Evolutionary conservation across 2,329 filamentous ascomycete species (phyloP), one percentile per base, ranked within the genome.

Genomic region (Seiridium cupressi): DNA sequence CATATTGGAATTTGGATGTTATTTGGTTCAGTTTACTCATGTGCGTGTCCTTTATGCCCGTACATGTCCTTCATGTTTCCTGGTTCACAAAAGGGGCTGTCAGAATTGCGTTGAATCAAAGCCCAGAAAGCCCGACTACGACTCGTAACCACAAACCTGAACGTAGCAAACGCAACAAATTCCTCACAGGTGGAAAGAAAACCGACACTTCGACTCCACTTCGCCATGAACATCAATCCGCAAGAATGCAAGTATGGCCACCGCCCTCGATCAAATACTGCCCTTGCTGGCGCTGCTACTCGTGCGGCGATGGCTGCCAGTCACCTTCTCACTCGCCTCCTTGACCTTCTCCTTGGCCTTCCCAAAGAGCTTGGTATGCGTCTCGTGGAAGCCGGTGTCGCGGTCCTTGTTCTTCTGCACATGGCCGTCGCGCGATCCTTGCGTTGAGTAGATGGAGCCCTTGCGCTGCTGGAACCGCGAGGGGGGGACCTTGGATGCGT

Each of bases 401-500:
- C 70, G 70, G 60, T 72, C 70, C 55, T 83, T 82, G 70, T 86
- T 86, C 61, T 77, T 79, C 67, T 85, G 83, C 56, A 89, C 77
- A 69, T 89, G 85, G 18, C 86, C 86, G 71, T 90, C 88, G 61
- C 87, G 82, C 32, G 84, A 88, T 67, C 78, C 78, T 2, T 85
- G 87, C 7, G 88, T 90, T 51, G 86, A 84, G 70, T 86, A 89
- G 73, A 89, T 88, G 69, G 84, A 89, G 59, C 87, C 87, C 74
- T 88, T 86, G 69, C 85, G 84, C 75, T 88, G 88, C 73, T 90
- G 87, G 76, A 90, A 89, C 51, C 85, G 84, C 63, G 83, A 87
- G 8, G 87, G 87, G 1, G 85, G 85, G 0, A 88, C 86, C 73
- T 89, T 89, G 65, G 84, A 81, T 3, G 87, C 87, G 73, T 90